Percentiles rank a stretch among this genome's conserved stretches.
Evolutionary conservation across 306 rosid species (phyloP).

Genomic region (Prunus padus): DNA sequence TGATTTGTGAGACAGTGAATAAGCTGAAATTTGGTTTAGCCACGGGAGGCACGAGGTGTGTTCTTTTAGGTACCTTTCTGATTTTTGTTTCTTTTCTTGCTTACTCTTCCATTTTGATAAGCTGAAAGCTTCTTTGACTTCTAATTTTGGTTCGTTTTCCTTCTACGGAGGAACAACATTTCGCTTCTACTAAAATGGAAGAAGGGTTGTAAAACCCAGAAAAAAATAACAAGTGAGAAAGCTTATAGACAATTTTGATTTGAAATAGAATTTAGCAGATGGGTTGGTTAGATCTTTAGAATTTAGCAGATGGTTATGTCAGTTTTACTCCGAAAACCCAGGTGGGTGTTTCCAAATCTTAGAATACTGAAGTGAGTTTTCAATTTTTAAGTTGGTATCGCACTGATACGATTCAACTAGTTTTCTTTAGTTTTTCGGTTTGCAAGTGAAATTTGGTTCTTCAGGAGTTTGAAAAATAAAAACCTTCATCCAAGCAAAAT

Average conservation of each 20-base stretch:
- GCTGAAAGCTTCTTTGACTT: neutral
- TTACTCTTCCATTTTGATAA: neutral
- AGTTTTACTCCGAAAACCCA: neutral
- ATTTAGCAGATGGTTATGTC: neutral
- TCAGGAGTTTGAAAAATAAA: slow-evolving; percentile 8
- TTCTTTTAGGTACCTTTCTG: neutral
- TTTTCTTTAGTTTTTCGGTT: neutral
- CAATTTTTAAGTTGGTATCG: neutral
- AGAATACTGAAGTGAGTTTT: neutral
- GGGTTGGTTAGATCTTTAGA: slow-evolving; percentile 9
- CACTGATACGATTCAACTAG: neutral
- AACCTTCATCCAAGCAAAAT: neutral
- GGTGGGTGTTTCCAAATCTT: slow-evolving; percentile 23
- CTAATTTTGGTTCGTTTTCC: neutral
- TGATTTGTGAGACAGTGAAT: neutral
- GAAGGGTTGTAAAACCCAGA: neutral
- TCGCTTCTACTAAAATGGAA: neutral
- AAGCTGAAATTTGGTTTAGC: neutral
- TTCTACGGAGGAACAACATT: neutral
- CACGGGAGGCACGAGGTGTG: slow-evolving; percentile 12
- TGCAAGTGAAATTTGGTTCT: slow-evolving; percentile 7
- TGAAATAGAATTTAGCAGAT: neutral
- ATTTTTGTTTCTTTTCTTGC: neutral
- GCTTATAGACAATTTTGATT: neutral
- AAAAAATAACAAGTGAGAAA: neutral